Evolutionary conservation across 2,329 filamentous ascomycete genomes (phyloP).

Genomic region (Seiridium unicorne): DNA sequence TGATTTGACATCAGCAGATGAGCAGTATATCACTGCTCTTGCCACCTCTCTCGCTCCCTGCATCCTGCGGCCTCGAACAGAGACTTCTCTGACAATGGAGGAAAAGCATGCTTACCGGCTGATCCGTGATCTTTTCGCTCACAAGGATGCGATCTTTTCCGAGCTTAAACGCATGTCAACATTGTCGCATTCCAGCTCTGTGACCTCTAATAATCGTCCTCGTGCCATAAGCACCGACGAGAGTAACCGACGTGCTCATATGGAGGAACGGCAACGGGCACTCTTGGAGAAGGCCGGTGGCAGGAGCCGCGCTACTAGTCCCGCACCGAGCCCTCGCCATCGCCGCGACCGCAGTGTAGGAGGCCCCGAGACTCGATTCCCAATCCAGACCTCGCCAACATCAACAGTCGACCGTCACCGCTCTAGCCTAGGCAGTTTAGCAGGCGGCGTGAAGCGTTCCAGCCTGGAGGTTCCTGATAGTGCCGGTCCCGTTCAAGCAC

Average conservation of each 20-base stretch:
- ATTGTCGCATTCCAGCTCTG: constrained; percentile 62
- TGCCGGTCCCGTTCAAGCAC: constrained; percentile 40
- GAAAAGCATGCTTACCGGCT: constrained; percentile 91
- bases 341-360: constrained; percentile 78
- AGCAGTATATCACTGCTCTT: constrained; percentile 74
- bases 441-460: constrained; percentile 52
- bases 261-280: constrained; percentile 88
- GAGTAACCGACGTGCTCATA: constrained; percentile 87
- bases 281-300: constrained; percentile 66
- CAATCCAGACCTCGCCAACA: constrained; percentile 68
- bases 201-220: constrained; percentile 55
- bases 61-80: constrained; percentile 80
- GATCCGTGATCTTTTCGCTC: constrained; percentile 84
- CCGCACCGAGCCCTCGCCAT: constrained; percentile 64
- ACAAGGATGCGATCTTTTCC: constrained; percentile 94
- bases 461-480: constrained; percentile 80
- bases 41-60: constrained; percentile 78
- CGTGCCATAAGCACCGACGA: constrained; percentile 94
- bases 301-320: constrained; percentile 73
- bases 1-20: constrained; percentile 93
- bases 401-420: constrained; percentile 51
- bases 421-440: constrained; percentile 44
- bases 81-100: constrained; percentile 91
- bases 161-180: constrained; percentile 89
- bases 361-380: constrained; percentile 77